phyloP scores from a whole-genome alignment of 2,329 filamentous ascomycete genomes.

The Torrubiella hemipterigena region DNA sequence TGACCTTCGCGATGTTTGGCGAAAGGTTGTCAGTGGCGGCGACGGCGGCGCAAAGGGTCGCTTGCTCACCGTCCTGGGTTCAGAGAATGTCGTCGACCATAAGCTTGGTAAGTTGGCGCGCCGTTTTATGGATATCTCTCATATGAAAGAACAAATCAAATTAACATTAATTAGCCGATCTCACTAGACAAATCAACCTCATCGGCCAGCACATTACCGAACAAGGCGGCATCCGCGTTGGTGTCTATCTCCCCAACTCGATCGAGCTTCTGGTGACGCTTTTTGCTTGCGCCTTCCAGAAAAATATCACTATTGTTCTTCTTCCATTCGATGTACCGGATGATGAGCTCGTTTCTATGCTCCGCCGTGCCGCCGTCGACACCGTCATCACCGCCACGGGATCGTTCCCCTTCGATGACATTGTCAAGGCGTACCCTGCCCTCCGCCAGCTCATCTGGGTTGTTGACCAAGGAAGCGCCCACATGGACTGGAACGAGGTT shows the following conservation, averaged over 20 bases:
- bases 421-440: slow-evolving; percentile 55
- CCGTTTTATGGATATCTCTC: not conserved
- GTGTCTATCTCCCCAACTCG: slow-evolving; percentile 86
- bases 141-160: not conserved
- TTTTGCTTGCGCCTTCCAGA: slow-evolving; percentile 82
- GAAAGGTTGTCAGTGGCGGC: slow-evolving; percentile 51
- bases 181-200: slow-evolving; percentile 78
- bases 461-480: slow-evolving; percentile 76
- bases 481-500: slow-evolving; percentile 91
- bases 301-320: slow-evolving; percentile 66
- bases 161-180: slow-evolving; percentile 37
- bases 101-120: slow-evolving; percentile 34
- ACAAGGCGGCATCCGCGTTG: slow-evolving; percentile 63
- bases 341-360: slow-evolving; percentile 56
- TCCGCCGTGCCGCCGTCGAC: slow-evolving; percentile 64
- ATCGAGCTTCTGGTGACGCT: slow-evolving; percentile 72
- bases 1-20: slow-evolving; percentile 87
- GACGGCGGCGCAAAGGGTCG: slow-evolving; percentile 58
- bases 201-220: slow-evolving; percentile 68
- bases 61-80: slow-evolving; percentile 70
- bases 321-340: slow-evolving; percentile 71
- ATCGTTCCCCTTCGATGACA: slow-evolving; percentile 66
- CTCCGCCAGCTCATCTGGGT: slow-evolving; percentile 83
- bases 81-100: slow-evolving; percentile 63
- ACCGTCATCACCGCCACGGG: slow-evolving; percentile 76